These are phyloP conservation scores for Aegilops bicornis DNA, from an alignment of 176 grass and related monocot species.

Conservation along the genomic window DNA sequence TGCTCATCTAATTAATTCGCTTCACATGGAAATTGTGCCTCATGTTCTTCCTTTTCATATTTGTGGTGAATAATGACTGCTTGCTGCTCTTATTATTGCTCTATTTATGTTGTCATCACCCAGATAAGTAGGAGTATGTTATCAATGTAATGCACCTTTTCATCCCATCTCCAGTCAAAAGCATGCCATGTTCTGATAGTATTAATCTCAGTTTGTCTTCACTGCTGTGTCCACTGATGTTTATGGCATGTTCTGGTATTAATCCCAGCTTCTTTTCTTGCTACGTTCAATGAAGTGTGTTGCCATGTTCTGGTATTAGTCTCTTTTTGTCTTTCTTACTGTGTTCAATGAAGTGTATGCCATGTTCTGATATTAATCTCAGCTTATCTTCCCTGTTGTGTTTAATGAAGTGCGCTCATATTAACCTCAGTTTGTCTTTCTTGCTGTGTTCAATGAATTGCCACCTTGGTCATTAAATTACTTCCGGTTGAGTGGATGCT, in stretches of 20 bases:
- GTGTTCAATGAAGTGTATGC: not conserved
- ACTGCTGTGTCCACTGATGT: no score
- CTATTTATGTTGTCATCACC: not conserved
- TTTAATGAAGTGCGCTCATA: not conserved
- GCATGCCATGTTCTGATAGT: not conserved
- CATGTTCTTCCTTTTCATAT: constrained; percentile 9
- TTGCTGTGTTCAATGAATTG: constrained; percentile 4
- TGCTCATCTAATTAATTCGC: constrained; percentile 25
- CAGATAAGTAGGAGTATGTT: not conserved
- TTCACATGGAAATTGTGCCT: constrained; percentile 22
- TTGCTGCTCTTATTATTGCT: not conserved
- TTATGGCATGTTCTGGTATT: not conserved
- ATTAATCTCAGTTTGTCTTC: not conserved
- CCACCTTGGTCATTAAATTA: not conserved
- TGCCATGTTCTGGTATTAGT: not conserved
- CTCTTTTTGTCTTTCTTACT: not conserved
- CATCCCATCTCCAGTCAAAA: not conserved
- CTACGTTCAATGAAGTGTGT: not conserved
- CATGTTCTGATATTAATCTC: not conserved
- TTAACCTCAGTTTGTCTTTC: not conserved
- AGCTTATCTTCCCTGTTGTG: not conserved
- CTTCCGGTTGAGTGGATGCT: not conserved
- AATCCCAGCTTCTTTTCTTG: not conserved
- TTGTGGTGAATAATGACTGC: not conserved
- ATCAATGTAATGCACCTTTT: not conserved